Base-by-base conservation (phyloP, 2,329 filamentous ascomycete genomes). In the Paraphoma sp. region DNA sequence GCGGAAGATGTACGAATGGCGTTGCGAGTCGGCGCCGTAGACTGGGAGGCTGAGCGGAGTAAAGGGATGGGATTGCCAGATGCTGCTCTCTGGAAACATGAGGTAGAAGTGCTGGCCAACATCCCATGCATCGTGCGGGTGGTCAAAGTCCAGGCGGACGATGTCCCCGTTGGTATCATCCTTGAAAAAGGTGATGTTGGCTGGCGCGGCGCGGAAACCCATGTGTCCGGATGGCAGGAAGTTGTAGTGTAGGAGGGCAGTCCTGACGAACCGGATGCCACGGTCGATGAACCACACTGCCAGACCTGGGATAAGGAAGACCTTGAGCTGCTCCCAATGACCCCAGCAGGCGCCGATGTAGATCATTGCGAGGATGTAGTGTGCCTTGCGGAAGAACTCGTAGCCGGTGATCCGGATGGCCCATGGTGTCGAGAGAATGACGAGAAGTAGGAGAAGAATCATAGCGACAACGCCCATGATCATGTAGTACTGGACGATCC, bases 281-380 rank as follows among this genome's bases (percentile, higher is more conserved):
- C 89, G 84, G 67, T 92, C 90, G 23, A 90, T 60, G 53, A 84
- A 81, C 82, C 89, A 89, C 14, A 92, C 80, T 1, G 85, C 77
- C 5, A 93, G 75, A 0, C 85, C 84, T 0, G 89, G 70, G 1
- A 72, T 49, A 23, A 72, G 65, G 51, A 71, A 72, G 14, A 69
- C 67, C 45, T 70, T 66, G 11, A 93, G 79, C 48, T 87, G 79
- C 48, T 81, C 73, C 90, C 90, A 93, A 70, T 93, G 90, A 1
- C 84, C 89, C 84, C 89, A 92, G 74, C 89, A 89, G 3, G 89
- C 89, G 4, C 88, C 90, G 11, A 93, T 84, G 73, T 91, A 93
- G 4, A 92, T 73, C 78, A 89, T 86, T 10, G 89, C 90, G 2
- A 92, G 79, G 11, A 92, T 79, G 64, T 91, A 91, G 70, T 93